Evolutionary conservation across 1,284 basidiomycete genomes (phyloP).

Genomic region (Waitea zeae): DNA sequence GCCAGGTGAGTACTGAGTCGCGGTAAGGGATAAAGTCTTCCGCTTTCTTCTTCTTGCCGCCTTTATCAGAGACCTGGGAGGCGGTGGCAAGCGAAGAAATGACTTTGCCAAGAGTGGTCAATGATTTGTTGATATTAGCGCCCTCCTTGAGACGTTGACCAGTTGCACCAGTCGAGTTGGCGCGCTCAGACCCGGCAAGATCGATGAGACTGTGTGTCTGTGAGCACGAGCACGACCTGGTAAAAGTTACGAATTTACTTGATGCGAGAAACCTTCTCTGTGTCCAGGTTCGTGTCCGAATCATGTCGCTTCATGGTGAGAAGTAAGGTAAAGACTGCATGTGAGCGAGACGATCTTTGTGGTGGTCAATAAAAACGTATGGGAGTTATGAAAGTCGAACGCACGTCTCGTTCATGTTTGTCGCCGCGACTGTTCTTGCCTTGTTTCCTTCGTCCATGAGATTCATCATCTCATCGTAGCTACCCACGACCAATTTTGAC

Average conservation of each 20-base stretch:
- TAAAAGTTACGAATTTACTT: slow-evolving; percentile 30
- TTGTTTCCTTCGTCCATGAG: slow-evolving; percentile 99
- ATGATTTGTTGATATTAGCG: slow-evolving; percentile 94
- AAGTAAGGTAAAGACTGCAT: slow-evolving; percentile 93
- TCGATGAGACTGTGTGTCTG: slow-evolving; percentile 56
- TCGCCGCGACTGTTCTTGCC: slow-evolving; percentile 92
- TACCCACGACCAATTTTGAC: slow-evolving; percentile 82
- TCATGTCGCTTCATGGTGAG: slow-evolving; percentile 85
- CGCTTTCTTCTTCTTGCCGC: slow-evolving; percentile 72
- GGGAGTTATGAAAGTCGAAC: slow-evolving; percentile 10
- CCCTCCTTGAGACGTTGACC: slow-evolving; percentile 90
- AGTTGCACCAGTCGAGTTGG: slow-evolving; percentile 93
- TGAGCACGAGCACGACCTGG: slow-evolving; percentile 9
- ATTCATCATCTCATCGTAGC: slow-evolving; percentile 91
- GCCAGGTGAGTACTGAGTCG: slow-evolving; percentile 92
- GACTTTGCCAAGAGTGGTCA: slow-evolving; percentile 94
- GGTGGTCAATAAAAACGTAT: neutral
- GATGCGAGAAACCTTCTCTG: slow-evolving; percentile 94
- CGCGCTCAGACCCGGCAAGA: slow-evolving; percentile 93
- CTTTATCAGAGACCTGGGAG: slow-evolving; percentile 43
- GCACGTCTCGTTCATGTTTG: slow-evolving; percentile 98
- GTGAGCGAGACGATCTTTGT: slow-evolving; percentile 79
- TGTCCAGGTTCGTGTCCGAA: slow-evolving; percentile 67
- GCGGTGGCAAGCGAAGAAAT: slow-evolving; percentile 82
- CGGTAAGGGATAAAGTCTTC: slow-evolving; percentile 91